These are phyloP conservation scores for Daedaleopsis sinensis DNA, from an alignment of 768 basidiomycete species.

Conservation along the genomic window DNA sequence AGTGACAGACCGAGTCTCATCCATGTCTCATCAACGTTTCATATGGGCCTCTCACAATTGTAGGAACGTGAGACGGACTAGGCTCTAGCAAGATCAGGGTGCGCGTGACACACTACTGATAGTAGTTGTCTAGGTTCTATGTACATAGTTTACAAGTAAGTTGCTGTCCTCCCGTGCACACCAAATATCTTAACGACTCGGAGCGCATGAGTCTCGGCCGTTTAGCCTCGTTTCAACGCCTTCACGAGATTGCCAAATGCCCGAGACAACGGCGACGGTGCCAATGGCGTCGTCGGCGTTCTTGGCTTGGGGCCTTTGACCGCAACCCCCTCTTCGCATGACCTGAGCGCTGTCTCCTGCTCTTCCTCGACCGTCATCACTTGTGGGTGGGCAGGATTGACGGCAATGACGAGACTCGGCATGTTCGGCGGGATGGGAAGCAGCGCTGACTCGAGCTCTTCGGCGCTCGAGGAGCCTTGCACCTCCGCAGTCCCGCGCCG, in stretches of 20 bases:
- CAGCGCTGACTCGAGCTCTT: background rate
- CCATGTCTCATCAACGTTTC: no score
- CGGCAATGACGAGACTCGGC: background rate
- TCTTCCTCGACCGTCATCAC: background rate
- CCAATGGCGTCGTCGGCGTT: background rate
- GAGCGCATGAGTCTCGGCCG: no score
- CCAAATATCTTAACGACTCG: no score
- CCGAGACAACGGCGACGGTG: slow-evolving; percentile 3
- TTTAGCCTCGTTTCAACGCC: background rate
- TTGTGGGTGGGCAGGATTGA: background rate
- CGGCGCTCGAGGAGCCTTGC: background rate
- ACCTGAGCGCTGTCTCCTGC: background rate
- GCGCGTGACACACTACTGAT: no score
- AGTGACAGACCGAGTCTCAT: no score
- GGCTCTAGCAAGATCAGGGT: no score
- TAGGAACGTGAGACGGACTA: no score
- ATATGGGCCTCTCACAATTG: no score
- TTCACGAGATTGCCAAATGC: slow-evolving; percentile 6
- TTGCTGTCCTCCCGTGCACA: no score
- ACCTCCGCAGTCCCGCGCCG: slow-evolving; percentile 2
- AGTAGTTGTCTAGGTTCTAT: no score
- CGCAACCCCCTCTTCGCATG: background rate
- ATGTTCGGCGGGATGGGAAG: background rate
- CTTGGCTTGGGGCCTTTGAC: background rate
- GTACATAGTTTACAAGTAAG: no score